These are phyloP conservation scores for Venturiaceae sp. DNA, from an alignment of 2,329 filamentous ascomycete species.

Conservation along the genomic window DNA sequence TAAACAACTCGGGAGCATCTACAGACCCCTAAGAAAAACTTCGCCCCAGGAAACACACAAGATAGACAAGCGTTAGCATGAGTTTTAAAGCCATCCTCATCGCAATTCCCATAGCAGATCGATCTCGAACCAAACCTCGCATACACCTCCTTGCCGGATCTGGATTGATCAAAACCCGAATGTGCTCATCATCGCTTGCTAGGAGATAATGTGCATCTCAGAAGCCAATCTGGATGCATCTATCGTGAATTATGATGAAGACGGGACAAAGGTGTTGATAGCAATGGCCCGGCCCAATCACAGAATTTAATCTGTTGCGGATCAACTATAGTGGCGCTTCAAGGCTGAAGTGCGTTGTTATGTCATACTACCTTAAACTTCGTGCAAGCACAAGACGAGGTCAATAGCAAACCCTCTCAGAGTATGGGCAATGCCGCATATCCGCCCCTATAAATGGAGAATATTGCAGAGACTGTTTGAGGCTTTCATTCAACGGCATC, in stretches of 20 bases:
- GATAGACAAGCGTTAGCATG: not conserved
- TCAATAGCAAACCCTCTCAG: not conserved
- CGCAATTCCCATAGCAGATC: not conserved
- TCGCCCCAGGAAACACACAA: not conserved
- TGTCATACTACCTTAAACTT: not conserved
- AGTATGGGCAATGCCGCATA: not conserved
- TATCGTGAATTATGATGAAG: not conserved
- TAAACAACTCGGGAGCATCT: too few relatives aligned
- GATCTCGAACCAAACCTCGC: not conserved
- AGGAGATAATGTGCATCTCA: not conserved
- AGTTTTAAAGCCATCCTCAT: not conserved
- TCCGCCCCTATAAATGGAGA: not conserved
- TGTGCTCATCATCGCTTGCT: not conserved
- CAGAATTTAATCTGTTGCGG: not conserved
- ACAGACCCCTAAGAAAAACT: too few relatives aligned
- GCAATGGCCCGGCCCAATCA: not conserved
- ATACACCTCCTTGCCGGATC: not conserved
- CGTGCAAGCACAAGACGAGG: not conserved
- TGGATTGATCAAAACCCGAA: not conserved
- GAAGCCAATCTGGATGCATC: not conserved
- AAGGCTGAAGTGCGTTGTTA: not conserved
- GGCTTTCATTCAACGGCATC: not conserved
- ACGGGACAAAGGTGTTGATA: not conserved
- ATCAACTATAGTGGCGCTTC: not conserved
- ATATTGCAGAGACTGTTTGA: not conserved